phyloP scores from a whole-genome alignment of 352 stramenopile genomes.

The Phytophthora podocarpi region DNA sequence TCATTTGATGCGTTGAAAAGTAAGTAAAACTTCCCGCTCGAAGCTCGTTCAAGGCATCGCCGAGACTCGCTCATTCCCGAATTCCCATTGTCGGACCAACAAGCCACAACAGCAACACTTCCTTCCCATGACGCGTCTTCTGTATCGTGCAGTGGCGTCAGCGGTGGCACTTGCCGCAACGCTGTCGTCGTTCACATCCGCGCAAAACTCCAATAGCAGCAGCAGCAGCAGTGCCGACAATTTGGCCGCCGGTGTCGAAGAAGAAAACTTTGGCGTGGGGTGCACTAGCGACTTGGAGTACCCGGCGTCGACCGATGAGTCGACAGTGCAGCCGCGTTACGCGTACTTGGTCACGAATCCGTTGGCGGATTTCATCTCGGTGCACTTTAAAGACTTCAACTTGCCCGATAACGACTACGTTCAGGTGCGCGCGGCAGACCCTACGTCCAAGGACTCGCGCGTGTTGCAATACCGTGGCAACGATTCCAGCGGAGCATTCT shows the following conservation, averaged over 20 bases:
- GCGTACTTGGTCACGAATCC: constrained; percentile 50
- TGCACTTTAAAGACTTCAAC: constrained; percentile 75
- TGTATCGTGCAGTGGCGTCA: constrained; percentile 17
- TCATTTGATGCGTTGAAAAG: too few relatives aligned
- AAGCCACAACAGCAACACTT: constrained; percentile 5
- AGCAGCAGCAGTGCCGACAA: constrained; percentile 2
- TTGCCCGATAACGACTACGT: constrained; percentile 65
- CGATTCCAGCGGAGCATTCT: constrained; percentile 37
- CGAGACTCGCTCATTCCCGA: constrained; percentile 14
- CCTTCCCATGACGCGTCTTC: constrained; percentile 20
- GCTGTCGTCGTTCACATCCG: constrained; percentile 7
- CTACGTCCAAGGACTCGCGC: constrained; percentile 28
- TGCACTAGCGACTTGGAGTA: constrained; percentile 36
- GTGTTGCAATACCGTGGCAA: constrained; percentile 46
- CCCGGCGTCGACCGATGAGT: constrained; percentile 22
- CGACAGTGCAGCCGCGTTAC: constrained; percentile 33
- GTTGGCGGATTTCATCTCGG: constrained; percentile 55
- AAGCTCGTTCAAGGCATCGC: too few relatives aligned
- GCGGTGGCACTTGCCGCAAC: constrained; percentile 8
- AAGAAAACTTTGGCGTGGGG: constrained; percentile 38
- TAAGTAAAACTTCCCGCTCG: not conserved
- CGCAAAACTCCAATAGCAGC: constrained; percentile 23
- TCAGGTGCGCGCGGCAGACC: constrained; percentile 40
- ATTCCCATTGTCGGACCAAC: constrained; percentile 20
- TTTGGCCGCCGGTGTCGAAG: constrained; percentile 19